phyloP scores from a whole-genome alignment of 306 rosid species.

The Bauhinia variegata region DNA sequence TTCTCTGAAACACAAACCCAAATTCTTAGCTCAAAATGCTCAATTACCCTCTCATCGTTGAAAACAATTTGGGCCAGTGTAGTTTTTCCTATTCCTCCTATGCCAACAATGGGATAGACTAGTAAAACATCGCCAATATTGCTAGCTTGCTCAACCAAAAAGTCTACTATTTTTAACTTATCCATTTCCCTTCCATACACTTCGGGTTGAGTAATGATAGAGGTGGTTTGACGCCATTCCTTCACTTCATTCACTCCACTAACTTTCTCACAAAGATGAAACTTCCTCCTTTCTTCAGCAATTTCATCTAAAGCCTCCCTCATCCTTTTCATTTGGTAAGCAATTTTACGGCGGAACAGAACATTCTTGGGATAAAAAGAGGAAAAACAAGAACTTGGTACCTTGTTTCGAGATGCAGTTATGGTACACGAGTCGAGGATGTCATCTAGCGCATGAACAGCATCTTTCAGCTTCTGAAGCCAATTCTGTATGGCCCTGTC shows the following conservation, averaged over 20 bases:
- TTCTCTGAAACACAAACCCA: constrained; percentile 38
- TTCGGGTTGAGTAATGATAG: too few species aligned
- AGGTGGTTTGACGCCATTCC: too few species aligned
- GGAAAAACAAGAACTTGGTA: not conserved
- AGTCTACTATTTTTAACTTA: too few species aligned
- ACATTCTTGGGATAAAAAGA: constrained; percentile 5
- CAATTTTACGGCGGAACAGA: constrained; percentile 7
- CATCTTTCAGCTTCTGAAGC: too few species aligned
- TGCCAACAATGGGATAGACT: constrained; percentile 29
- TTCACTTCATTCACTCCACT: too few species aligned
- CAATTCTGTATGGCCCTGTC: too few species aligned
- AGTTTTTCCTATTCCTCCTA: constrained; percentile 43
- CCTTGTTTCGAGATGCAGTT: constrained; percentile 14
- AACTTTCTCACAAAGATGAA: too few species aligned
- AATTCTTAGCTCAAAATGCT: constrained; percentile 23
- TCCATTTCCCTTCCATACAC: too few species aligned
- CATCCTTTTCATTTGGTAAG: not conserved
- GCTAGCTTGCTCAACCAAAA: too few species aligned
- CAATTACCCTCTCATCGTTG: constrained; percentile 25
- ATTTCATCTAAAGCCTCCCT: constrained; percentile 10
- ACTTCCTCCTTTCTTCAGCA: too few species aligned
- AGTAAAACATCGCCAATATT: too few species aligned
- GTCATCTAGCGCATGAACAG: too few species aligned
- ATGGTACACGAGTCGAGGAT: constrained; percentile 9
- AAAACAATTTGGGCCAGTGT: constrained; percentile 37